phyloP scores from a whole-genome alignment of 139 green algal species.

The Closterium sp. region DNA sequence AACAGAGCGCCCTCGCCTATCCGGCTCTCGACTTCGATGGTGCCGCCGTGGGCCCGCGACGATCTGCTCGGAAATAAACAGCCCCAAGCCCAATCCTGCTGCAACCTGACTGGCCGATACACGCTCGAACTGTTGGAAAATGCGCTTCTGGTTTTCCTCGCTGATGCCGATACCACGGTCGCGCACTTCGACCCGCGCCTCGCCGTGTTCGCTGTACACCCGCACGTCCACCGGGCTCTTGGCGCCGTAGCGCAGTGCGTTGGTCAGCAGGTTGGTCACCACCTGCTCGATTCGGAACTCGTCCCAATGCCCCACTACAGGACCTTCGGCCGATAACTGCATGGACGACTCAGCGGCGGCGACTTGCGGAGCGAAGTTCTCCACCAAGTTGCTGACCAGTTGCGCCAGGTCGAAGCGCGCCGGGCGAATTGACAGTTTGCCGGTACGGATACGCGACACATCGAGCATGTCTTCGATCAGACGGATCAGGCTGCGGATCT shows the following conservation, averaged over 20 bases:
- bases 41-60: too few species aligned
- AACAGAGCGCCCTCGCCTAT: too few species aligned
- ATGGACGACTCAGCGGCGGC: neutral
- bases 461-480: neutral
- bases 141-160: neutral
- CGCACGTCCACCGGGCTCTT: neutral
- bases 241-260: neutral
- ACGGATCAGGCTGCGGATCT: neutral
- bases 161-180: neutral
- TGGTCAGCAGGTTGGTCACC: neutral
- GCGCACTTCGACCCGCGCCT: neutral
- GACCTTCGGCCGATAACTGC: neutral
- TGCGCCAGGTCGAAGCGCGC: too few species aligned
- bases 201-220: neutral
- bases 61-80: too few species aligned
- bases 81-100: too few species aligned
- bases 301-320: neutral
- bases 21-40: too few species aligned
- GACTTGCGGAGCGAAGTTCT: neutral
- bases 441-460: neutral
- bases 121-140: neutral
- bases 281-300: neutral
- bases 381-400: too few species aligned
- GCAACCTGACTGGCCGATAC: too few species aligned
- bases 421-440: too few species aligned